Evolutionary conservation across 495 filamentous ascomycete species (phyloP), one percentile per base, ranked within the genome.

Genomic region (Aspergillus sclerotioniger): DNA sequence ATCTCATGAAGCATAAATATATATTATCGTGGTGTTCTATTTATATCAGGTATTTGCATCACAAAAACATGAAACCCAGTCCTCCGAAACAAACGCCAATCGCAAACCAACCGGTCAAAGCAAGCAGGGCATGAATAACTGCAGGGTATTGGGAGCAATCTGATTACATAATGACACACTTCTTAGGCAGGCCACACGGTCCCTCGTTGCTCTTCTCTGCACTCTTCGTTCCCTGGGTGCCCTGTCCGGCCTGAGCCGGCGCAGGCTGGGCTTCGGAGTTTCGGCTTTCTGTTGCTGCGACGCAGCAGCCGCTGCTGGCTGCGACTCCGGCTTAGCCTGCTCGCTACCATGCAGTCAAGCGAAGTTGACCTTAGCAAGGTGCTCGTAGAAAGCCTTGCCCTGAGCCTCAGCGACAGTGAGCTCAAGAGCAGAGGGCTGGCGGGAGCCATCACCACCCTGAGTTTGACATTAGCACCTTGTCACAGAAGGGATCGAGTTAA

Each of bases 321-420:
- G 66, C 53, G 71, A 58, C 61, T 69, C 64, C 53, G 65, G 66
- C 65, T 71, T 67, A 57, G 66, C 61, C 66, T 69, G 64, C 54
- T 70, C 62, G 62, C 82, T 73, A 57, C 77, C 88, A 88, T 90
- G 83, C 77, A 96, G 89, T 96, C 91, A 98, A 32, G 78, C 81
- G 71, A 87, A 88, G 62, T 77, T 82, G 71, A 83, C 82, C 80
- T 89, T 90, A 65, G 83, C 67, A 56, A 96, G 84, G 62, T 82
- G 76, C 74, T 88, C 78, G 76, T 91, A 96, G 80, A 98, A 99
- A 53, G 80, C 71, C 80, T 90, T 84, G 68, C 95, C 94, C 76
- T 98, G 94, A 61, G 76, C 81, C 53, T 77, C 80, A 54, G 95
- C 94, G 33, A 99, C 66, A 63, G 86, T 71, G 58, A 96, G 76